These are phyloP conservation scores for Beauveria scarabaeidicola DNA, from an alignment of 2,329 filamentous ascomycete species.

Conservation along the genomic window DNA sequence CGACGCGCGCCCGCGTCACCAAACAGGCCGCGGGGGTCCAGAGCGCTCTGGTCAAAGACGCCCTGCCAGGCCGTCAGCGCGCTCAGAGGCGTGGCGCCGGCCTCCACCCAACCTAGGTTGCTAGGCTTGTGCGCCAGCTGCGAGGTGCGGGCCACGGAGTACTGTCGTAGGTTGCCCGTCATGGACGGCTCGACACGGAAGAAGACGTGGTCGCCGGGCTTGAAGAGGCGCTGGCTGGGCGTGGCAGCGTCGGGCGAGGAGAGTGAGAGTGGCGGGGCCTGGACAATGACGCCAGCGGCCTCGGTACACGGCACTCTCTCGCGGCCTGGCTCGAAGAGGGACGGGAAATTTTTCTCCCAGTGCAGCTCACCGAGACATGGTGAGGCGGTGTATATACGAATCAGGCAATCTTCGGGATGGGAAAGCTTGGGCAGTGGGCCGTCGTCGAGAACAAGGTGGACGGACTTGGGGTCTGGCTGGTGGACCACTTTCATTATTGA, in stretches of 20 bases:
- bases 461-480: constrained; percentile 17
- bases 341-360: constrained; percentile 21
- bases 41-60: constrained; percentile 26
- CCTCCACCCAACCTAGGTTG: constrained; percentile 13
- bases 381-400: constrained; percentile 26
- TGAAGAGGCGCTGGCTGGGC: constrained; percentile 18
- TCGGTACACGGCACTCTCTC: constrained; percentile 30
- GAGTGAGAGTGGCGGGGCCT: constrained; percentile 18
- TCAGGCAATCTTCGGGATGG: constrained; percentile 20
- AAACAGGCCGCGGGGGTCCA: constrained; percentile 21
- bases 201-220: constrained; percentile 27
- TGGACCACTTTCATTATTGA: constrained; percentile 18
- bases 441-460: constrained; percentile 14
- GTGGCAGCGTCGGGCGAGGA: constrained; percentile 1
- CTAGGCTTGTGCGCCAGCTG: constrained; percentile 23
- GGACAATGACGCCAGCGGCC: constrained; percentile 29
- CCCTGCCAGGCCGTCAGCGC: constrained; percentile 30
- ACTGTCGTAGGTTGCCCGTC: constrained; percentile 25
- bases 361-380: constrained; percentile 25
- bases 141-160: constrained; percentile 20
- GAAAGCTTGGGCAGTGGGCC: constrained; percentile 17
- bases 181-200: constrained; percentile 21
- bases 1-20: constrained; percentile 20
- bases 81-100: constrained; percentile 27
- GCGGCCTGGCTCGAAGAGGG: constrained; percentile 15